Percentiles rank a stretch among this genome's conserved stretches.
phyloP scores from a whole-genome alignment of 768 basidiomycete genomes.

The Hydnomerulius pinastri region DNA sequence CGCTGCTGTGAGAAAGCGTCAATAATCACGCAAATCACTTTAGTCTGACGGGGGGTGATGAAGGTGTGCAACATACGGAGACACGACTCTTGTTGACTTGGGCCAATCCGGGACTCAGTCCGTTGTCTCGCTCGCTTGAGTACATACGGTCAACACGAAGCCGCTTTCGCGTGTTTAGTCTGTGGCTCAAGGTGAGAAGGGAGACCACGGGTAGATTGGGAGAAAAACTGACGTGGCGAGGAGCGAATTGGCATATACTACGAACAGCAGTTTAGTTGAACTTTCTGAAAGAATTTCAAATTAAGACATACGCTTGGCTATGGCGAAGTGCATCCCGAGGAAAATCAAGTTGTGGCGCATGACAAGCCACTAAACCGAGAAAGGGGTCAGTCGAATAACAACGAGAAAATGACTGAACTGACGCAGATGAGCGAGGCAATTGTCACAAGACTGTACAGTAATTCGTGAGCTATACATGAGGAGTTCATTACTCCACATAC shows the following conservation, averaged over 20 bases:
- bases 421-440: constrained; percentile 36
- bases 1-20: constrained; percentile 17
- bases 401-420: constrained; percentile 2
- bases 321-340: constrained; percentile 37
- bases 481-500: constrained; percentile 16
- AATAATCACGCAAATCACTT: background rate
- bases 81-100: constrained; percentile 22
- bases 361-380: constrained; percentile 24
- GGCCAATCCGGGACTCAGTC: constrained; percentile 1
- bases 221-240: constrained; percentile 32
- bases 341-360: constrained; percentile 39
- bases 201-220: background rate
- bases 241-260: constrained; percentile 36
- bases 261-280: background rate
- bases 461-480: background rate
- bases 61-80: constrained; percentile 18
- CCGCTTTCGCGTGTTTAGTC: constrained; percentile 34
- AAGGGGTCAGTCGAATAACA: background rate
- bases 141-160: constrained; percentile 24
- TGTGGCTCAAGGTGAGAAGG: background rate
- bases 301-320: constrained; percentile 32
- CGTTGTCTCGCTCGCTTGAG: constrained; percentile 31
- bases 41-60: background rate
- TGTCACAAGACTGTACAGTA: constrained; percentile 26
- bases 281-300: background rate